Base-by-base conservation (phyloP, 2,329 filamentous ascomycete species). In the Beauveria bassiana region DNA sequence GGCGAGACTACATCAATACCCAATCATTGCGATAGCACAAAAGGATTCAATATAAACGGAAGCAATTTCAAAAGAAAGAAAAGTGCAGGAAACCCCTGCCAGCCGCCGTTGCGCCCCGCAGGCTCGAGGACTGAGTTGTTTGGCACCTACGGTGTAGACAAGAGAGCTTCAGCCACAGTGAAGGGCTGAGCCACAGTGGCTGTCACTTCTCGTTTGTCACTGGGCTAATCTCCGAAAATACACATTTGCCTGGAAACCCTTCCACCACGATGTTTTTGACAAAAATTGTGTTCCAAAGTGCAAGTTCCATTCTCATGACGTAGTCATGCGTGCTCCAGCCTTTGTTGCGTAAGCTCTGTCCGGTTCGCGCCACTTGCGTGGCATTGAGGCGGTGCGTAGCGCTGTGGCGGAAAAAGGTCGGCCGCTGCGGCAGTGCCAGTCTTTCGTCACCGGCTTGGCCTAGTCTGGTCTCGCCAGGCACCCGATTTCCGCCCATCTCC, bases 381-480 rank as follows among this genome's bases (percentile, higher is more conserved):
- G 53, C 60, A 62, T 53, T 62, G 61, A 59, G 61, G 61, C 61
- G 61, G 61, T 62, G 61, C 61, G 34, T 38, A 12, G 12, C 34
- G 31, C 34, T 61, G 60, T 62, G 53, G 60, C 60, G 60, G 53
- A 16, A 57, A 57, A 56, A 61, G 59, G 59, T 51, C 59, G 59
- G 59, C 34, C 26, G 22, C n/a, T 60, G 26, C 18, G 16, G 42
- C 40, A 38, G 20, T 31, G 34, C 51, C 51, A 55, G 50, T 40
- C 53, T 62, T 58, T 58, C 61, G 61, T 62, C 61, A 57, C 61
- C 28, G 61, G 20, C n/a, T 51, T 22, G 31, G 31, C 34, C 49
- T 5, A 18, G 49, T 51, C 49, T 51, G 43, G 26, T 43, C 52
- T 24, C 22, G 46, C 47, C 61, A 62, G 61, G 61, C 61, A 62